Conservation (phyloP, 2,329 filamentous ascomycete genomes). For the Dothideomycetes sp. region DNA sequence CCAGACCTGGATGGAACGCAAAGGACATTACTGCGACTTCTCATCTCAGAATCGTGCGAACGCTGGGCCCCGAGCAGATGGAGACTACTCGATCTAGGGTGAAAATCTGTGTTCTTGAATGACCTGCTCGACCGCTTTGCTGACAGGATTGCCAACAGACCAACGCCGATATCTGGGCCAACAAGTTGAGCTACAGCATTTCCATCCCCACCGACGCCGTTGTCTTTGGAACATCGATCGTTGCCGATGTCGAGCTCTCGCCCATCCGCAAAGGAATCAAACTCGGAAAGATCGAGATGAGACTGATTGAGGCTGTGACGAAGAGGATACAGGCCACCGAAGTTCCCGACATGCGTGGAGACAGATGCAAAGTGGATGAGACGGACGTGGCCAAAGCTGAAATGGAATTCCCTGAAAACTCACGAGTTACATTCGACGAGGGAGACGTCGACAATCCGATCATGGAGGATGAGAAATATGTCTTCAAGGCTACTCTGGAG, state of each 20-base stretch:
- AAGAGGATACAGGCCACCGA: slow-evolving; percentile 28
- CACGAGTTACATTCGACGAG: slow-evolving; percentile 28
- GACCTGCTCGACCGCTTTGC: slow-evolving; percentile 15
- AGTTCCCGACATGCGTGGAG: slow-evolving; percentile 25
- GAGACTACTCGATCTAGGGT: slow-evolving; percentile 35
- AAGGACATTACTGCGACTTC: slow-evolving; percentile 79
- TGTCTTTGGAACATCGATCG: slow-evolving; percentile 80
- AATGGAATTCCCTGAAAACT: slow-evolving; percentile 30
- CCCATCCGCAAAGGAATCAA: slow-evolving; percentile 81
- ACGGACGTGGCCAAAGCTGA: slow-evolving; percentile 29
- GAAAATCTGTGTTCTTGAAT: not conserved
- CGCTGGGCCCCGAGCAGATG: slow-evolving; percentile 60
- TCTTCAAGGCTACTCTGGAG: slow-evolving; percentile 50
- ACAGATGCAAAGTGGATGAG: slow-evolving; percentile 28
- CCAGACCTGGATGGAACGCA: slow-evolving; percentile 67
- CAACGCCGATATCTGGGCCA: slow-evolving; percentile 94
- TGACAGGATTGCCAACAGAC: slow-evolving; percentile 34
- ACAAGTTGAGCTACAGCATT: slow-evolving; percentile 95
- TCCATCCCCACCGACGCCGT: slow-evolving; percentile 89
- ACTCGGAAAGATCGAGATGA: slow-evolving; percentile 72
- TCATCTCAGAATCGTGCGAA: slow-evolving; percentile 41
- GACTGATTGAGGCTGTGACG: slow-evolving; percentile 69
- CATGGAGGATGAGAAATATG: slow-evolving; percentile 47
- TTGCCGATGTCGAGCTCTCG: slow-evolving; percentile 76
- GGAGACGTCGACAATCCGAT: slow-evolving; percentile 30